Evolutionary conservation across 805 yeast genomes (phyloP).

Genomic region (Hanseniaspora singularis): DNA sequence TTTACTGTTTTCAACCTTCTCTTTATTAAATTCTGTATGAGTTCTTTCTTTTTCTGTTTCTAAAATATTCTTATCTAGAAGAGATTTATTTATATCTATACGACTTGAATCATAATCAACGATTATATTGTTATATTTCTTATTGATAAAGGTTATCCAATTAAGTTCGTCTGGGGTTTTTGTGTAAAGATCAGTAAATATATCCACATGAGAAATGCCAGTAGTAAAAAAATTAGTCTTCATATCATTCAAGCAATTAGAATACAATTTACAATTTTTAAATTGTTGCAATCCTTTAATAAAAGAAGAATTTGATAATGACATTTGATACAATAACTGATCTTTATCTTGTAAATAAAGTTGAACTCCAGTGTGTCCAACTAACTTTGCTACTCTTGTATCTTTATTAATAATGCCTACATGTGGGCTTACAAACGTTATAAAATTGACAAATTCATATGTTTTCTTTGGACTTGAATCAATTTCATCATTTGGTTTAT

Average conservation of each 20-base stretch:
- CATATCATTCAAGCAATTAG: conserved; percentile 68
- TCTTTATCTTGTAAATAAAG: conserved; percentile 49
- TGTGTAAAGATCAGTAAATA: conserved; percentile 37
- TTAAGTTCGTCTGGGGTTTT: conserved; percentile 34
- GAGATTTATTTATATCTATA: too few relatives aligned
- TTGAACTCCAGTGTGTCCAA: conserved; percentile 66
- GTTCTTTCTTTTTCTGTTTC: neutral
- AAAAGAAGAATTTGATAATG: conserved; percentile 50
- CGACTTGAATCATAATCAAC: conserved; percentile 14
- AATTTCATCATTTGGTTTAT: too few relatives aligned
- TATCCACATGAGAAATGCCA: conserved; percentile 52
- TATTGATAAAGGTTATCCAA: conserved; percentile 35
- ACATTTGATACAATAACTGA: conserved; percentile 57
- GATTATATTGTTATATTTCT: conserved; percentile 40
- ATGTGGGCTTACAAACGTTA: conserved; percentile 60
- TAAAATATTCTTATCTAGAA: too few relatives aligned
- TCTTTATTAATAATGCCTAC: conserved; percentile 58
- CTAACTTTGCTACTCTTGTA: conserved; percentile 45
- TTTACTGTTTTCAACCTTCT: conserved; percentile 4
- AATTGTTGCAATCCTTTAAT: conserved; percentile 44
- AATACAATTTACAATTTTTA: conserved; percentile 46
- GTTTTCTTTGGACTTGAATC: too few relatives aligned
- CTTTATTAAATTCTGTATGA: conserved; percentile 8
- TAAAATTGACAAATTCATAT: conserved; percentile 43
- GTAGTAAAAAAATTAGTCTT: conserved; percentile 78